A percentile compares a stretch with the other conserved stretches of the same genome.
Evolutionary conservation across 257 asterid genomes (phyloP).

Genomic region (Eucommia ulmoides): DNA sequence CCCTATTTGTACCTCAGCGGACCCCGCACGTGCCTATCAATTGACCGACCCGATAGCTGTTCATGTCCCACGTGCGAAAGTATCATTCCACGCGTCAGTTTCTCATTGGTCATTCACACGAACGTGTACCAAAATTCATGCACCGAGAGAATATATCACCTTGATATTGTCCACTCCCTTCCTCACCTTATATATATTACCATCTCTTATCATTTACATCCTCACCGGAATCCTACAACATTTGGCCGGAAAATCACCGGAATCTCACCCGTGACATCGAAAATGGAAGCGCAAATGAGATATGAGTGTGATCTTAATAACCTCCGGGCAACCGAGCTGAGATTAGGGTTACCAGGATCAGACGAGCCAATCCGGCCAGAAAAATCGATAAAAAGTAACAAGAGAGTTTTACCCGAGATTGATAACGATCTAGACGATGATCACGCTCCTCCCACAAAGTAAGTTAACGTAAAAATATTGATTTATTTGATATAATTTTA

Average conservation of each 20-base stretch:
- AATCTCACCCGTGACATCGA: neutral
- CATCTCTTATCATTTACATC: neutral
- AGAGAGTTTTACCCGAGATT: neutral
- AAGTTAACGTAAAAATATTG: neutral
- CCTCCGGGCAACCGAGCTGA: neutral
- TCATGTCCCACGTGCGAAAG: neutral
- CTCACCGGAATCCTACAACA: neutral
- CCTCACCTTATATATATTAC: conserved; percentile 19
- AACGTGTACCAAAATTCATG: conserved; percentile 15
- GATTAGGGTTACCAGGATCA: conserved; percentile 1
- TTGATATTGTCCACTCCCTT: conserved; percentile 16
- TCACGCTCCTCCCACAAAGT: neutral
- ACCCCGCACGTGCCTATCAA: neutral
- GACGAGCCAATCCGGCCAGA: neutral
- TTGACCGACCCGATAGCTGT: neutral
- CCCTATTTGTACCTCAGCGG: neutral
- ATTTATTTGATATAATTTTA: neutral
- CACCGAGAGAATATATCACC: conserved; percentile 35
- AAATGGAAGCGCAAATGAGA: neutral
- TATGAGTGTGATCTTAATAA: neutral
- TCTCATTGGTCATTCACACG: neutral
- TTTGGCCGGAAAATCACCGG: neutral
- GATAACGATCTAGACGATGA: neutral
- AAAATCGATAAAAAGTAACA: neutral
- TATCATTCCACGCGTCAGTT: neutral